Evolutionary conservation across 768 basidiomycete species (phyloP), one percentile per base, ranked within the genome.

Genomic region (Hypsizygus marmoreus): DNA sequence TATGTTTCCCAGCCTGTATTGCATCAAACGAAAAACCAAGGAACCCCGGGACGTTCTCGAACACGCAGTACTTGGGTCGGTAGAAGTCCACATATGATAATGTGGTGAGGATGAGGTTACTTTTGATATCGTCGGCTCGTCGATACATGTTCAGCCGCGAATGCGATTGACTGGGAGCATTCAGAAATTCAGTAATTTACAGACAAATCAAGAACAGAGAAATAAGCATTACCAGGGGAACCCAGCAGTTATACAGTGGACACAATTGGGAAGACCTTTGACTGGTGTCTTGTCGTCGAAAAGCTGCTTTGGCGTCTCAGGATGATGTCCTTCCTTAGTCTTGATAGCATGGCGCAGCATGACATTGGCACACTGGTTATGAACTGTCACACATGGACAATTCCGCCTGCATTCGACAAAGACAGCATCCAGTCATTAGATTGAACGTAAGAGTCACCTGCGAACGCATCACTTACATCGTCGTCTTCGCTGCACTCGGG

Each of bases 91-190:
- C 59, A 45, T 64, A 79, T 1, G 80, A 79, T 3, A 81, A 51
- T 0, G 76, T 73, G 2, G 79, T 88, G 13, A 90, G 68, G 23
- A 90, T 80, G 1, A 89, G 63, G 52, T 82, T 84, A 51, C 77
- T 84, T 62, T 88, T 88, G 13, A 63, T 59, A 54, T 91, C 88
- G 49, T 81, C 73, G 5, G 81, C 83, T 46, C 72, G 80, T 43
- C 79, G 79, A 56, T 68, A 88, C 79, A 82, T 87, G 58, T 91
- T 91, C 14, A 90, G 60, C 1, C 62, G 59, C 0, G 88, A 91
- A 56, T 91, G 88, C 2, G 82, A 76, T 62, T 90, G 88, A 58
- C 88, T 90, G 45, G 31, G 37, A 11, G n/a, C n/a, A 6, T 17
- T 11, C 54, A 14, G 45, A 35, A 23, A 11, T 3, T 17, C 19